These are phyloP conservation scores for Lentinula boryana DNA, from an alignment of 768 basidiomycete genomes.

Conservation along the genomic window DNA sequence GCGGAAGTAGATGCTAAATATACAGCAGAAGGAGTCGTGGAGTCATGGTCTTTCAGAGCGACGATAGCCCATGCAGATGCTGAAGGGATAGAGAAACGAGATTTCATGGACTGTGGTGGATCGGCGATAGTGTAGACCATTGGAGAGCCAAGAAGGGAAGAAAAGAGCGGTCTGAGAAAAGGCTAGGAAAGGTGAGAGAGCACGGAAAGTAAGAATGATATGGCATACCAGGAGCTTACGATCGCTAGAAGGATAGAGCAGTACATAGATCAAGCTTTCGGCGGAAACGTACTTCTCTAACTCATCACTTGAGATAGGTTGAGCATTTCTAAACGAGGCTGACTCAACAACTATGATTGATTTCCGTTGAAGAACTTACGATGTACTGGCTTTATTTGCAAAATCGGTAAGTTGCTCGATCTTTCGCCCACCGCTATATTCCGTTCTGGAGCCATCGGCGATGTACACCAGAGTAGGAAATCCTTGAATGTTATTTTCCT, in stretches of 20 bases:
- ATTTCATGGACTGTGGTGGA: conserved; percentile 22
- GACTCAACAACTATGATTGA: conserved; percentile 1
- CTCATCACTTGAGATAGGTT: conserved; percentile 33
- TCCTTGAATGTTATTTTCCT: conserved; percentile 58
- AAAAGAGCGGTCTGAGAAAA: conserved; percentile 7
- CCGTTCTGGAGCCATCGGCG: conserved; percentile 50
- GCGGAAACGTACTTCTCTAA: conserved; percentile 36
- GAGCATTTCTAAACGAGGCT: conserved; percentile 25
- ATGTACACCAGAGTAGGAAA: conserved; percentile 83
- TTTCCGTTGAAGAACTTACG: conserved; percentile 41
- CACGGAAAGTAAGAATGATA: not conserved
- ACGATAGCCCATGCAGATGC: conserved; percentile 57
- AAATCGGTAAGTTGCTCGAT: conserved; percentile 69
- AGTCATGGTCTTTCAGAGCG: conserved; percentile 57
- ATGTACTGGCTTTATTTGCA: conserved; percentile 64
- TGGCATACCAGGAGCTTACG: conserved; percentile 23
- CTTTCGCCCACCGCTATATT: conserved; percentile 71
- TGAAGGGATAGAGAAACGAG: conserved; percentile 29
- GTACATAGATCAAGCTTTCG: conserved; percentile 53
- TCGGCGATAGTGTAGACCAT: conserved; percentile 35
- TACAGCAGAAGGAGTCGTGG: conserved; percentile 35
- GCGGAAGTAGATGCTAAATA: conserved; percentile 17
- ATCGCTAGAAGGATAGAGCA: conserved; percentile 38
- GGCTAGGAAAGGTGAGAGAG: conserved; percentile 19
- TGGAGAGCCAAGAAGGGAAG: conserved; percentile 42